phyloP scores from a whole-genome alignment of 1,284 basidiomycete species.

The Wolfiporia cocos region DNA sequence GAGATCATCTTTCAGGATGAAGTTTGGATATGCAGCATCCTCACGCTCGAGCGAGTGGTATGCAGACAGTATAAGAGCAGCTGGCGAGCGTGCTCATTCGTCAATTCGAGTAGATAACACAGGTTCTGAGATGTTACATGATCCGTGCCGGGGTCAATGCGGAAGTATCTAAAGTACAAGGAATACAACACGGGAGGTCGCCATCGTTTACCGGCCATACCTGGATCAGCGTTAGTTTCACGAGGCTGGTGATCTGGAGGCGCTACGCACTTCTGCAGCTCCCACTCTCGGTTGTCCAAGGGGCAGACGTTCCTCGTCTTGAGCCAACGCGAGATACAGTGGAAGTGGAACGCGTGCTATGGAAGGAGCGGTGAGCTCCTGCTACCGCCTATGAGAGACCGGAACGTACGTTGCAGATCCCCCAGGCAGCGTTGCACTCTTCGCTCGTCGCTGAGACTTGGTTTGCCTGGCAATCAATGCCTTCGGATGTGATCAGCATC shows the following conservation, averaged over 20 bases:
- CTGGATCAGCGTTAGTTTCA: slow-evolving; percentile 4
- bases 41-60: not conserved
- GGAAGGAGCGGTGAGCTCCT: not conserved
- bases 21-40: not conserved
- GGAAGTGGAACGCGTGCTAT: slow-evolving; percentile 99
- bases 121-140: not conserved
- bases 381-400: not conserved
- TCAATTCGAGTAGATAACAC: not conserved
- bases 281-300: slow-evolving; percentile 95
- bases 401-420: slow-evolving; percentile 88
- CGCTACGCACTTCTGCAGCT: slow-evolving; percentile 78
- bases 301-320: slow-evolving; percentile 99
- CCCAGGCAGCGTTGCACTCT: slow-evolving; percentile 99
- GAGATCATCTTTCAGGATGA: not conserved
- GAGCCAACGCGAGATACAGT: slow-evolving; percentile 99
- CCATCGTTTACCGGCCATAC: slow-evolving; percentile 15
- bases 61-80: not conserved
- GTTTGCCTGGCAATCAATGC: slow-evolving; percentile 99
- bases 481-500: slow-evolving; percentile 35
- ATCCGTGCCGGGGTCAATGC: not conserved
- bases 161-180: not conserved
- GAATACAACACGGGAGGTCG: not conserved
- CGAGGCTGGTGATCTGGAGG: not conserved
- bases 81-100: not conserved
- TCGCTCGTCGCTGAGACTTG: slow-evolving; percentile 95